Evolutionary conservation across 202 grass and related monocot species (phyloP).

Genomic region (Panicum hallii): DNA sequence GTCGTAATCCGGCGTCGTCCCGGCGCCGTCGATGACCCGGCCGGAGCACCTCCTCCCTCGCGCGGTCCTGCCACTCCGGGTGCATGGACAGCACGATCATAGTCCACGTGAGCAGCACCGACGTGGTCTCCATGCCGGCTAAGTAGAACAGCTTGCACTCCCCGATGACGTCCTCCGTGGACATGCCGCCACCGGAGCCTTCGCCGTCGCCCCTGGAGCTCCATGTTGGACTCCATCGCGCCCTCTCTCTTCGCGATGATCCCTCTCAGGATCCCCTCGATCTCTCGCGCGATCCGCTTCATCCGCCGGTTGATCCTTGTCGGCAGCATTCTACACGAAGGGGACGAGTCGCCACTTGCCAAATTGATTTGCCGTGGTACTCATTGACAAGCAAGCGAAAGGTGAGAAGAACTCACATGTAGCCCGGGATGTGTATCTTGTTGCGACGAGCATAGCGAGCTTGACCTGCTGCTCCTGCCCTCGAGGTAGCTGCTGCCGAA

Average conservation of each 20-base stretch:
- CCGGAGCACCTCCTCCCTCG: constrained; percentile 69
- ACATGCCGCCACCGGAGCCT: constrained; percentile 41
- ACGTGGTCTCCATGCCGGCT: constrained; percentile 73
- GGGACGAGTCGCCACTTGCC: not conserved
- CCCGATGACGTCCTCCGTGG: constrained; percentile 70
- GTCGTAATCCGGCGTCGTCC: not conserved
- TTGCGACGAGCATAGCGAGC: not conserved
- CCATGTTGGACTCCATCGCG: not conserved
- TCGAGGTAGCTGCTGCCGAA: not conserved
- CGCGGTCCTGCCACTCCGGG: constrained; percentile 70
- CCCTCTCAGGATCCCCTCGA: constrained; percentile 46
- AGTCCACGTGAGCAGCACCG: constrained; percentile 85
- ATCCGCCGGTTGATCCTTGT: constrained; percentile 33
- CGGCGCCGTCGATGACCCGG: constrained; percentile 19
- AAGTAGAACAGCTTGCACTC: constrained; percentile 96
- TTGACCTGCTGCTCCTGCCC: not conserved
- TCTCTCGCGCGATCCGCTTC: constrained; percentile 45
- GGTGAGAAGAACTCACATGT: not conserved
- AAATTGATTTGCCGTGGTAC: not conserved
- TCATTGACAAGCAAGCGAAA: not conserved
- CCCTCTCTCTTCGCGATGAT: constrained; percentile 52
- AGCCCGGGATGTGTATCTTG: not conserved
- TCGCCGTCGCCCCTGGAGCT: not conserved
- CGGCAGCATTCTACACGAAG: constrained; percentile 35
- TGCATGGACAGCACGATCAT: constrained; percentile 66